Conservation (phyloP, 768 basidiomycete species). For the Kwoniella europaea region DNA sequence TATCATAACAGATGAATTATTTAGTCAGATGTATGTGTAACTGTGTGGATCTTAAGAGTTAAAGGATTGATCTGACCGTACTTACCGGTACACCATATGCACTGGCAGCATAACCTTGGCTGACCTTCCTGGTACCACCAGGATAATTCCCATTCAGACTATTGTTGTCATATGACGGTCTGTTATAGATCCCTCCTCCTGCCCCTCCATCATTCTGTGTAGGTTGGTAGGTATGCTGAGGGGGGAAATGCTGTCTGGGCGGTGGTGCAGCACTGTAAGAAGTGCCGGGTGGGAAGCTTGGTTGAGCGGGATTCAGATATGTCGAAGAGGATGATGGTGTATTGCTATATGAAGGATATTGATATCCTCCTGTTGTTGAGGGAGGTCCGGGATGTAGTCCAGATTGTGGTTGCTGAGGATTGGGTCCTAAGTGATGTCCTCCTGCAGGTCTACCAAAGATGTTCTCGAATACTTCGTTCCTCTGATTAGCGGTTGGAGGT, state of each 20-base stretch:
- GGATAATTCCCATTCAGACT: slow-evolving; percentile 4
- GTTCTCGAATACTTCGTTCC: slow-evolving; percentile 56
- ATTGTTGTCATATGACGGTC: slow-evolving; percentile 8
- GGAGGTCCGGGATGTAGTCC: slow-evolving; percentile 4
- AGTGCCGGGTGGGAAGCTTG: slow-evolving; percentile 46
- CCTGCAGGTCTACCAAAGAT: slow-evolving; percentile 57
- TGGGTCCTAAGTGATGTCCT: slow-evolving; percentile 47
- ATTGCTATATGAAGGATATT: slow-evolving; percentile 21
- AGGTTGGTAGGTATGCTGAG: slow-evolving; percentile 26
- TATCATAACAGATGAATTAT: neutral
- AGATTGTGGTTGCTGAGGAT: slow-evolving; percentile 7
- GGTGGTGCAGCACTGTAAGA: slow-evolving; percentile 21
- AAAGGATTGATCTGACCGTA: slow-evolving; percentile 3
- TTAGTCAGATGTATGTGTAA: neutral
- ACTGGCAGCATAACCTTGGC: slow-evolving; percentile 21
- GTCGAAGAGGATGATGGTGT: slow-evolving; percentile 10
- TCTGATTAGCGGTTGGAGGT: slow-evolving; percentile 29
- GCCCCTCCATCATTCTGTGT: slow-evolving; percentile 2
- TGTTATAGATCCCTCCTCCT: slow-evolving; percentile 1
- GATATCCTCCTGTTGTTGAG: slow-evolving; percentile 18
- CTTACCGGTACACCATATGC: slow-evolving; percentile 21
- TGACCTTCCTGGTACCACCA: slow-evolving; percentile 17
- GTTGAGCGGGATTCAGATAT: slow-evolving; percentile 48
- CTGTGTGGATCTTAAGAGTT: neutral
- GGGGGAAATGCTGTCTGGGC: slow-evolving; percentile 23